Evolutionary conservation across 2,329 filamentous ascomycete species (phyloP).

Genomic region (Pseudogymnoascus sp.): DNA sequence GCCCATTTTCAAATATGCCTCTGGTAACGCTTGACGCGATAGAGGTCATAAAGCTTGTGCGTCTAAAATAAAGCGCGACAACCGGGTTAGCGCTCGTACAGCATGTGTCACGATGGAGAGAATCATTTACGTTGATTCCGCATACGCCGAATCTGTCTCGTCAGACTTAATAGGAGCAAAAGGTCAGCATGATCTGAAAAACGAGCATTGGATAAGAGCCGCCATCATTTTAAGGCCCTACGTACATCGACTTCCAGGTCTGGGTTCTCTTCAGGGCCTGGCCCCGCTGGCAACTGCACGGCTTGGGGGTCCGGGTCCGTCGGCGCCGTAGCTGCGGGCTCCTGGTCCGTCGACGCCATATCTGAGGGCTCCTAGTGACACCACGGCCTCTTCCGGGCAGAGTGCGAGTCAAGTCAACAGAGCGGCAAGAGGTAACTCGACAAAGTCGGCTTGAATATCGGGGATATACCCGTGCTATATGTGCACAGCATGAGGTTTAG

Average conservation of each 20-base stretch:
- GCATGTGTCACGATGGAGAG: background rate
- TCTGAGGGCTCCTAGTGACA: background rate
- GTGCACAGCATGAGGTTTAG: background rate
- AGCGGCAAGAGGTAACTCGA: background rate
- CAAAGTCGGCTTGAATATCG: background rate
- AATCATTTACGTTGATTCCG: background rate
- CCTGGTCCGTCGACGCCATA: background rate
- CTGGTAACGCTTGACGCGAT: slow-evolving; percentile 36
- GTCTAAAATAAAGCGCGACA: background rate
- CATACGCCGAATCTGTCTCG: background rate
- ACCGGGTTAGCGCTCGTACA: background rate
- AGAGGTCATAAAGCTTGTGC: slow-evolving; percentile 17
- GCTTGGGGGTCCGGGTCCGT: background rate
- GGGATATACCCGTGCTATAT: background rate
- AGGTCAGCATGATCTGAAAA: background rate
- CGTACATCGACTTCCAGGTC: background rate
- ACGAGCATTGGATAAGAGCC: background rate
- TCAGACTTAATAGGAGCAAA: background rate
- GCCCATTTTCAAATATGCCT: slow-evolving; percentile 39
- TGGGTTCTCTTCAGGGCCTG: background rate
- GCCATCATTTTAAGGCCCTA: background rate
- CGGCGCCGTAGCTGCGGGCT: background rate
- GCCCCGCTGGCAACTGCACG: too few species aligned
- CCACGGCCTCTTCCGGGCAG: background rate
- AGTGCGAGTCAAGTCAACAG: background rate